A percentile compares a stretch with the other conserved stretches of the same genome.
phyloP scores from a whole-genome alignment of 257 asterid species.

The Capsicum pubescens region DNA sequence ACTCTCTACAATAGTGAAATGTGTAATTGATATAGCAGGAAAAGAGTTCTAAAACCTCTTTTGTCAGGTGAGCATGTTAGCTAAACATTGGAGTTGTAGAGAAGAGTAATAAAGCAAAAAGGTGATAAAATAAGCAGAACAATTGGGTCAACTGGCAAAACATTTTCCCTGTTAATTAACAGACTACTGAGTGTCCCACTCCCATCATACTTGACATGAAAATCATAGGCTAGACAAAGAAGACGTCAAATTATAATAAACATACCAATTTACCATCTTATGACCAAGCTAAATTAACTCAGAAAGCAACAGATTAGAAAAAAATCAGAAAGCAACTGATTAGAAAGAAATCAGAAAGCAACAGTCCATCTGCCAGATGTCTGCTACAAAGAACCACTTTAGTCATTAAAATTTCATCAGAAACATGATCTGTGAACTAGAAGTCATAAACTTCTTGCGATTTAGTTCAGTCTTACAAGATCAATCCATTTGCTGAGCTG shows the following conservation, averaged over 20 bases:
- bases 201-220: slow-evolving; percentile 10
- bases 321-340: not conserved
- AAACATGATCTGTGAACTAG: not conserved
- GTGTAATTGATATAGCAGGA: not conserved
- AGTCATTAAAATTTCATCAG: not conserved
- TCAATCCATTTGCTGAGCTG: not conserved
- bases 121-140: not conserved
- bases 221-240: not conserved
- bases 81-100: not conserved
- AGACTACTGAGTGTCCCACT: not conserved
- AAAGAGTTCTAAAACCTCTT: not conserved
- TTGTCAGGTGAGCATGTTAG: not conserved
- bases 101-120: not conserved
- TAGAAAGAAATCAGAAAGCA: not conserved
- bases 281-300: slow-evolving; percentile 12
- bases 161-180: not conserved
- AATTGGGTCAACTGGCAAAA: not conserved
- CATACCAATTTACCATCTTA: slow-evolving; percentile 23
- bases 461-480: slow-evolving; percentile 17
- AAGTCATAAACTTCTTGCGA: slow-evolving; percentile 6
- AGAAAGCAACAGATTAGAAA: not conserved
- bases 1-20: slow-evolving; percentile 15
- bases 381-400: not conserved
- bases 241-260: not conserved
- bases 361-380: not conserved